Conservation (phyloP, 2,329 filamentous ascomycete species). For the Fusarium tjaetaba region DNA sequence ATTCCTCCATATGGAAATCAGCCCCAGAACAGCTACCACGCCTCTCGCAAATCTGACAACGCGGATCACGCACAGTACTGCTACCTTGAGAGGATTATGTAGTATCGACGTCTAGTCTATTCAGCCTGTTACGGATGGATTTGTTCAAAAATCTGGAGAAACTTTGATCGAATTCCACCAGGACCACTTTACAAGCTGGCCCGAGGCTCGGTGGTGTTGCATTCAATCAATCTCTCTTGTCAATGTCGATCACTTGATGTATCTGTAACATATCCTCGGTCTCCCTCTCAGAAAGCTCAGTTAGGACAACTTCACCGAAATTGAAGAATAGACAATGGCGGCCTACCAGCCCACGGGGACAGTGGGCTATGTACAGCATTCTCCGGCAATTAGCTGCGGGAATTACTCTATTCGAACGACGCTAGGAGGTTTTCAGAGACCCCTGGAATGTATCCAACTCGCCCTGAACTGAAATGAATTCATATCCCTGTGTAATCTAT, state of each 20-base stretch:
- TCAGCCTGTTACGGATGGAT: constrained; percentile 1
- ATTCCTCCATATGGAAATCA: not conserved
- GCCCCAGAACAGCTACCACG: not conserved
- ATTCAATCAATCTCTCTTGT: not conserved
- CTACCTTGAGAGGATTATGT: not conserved
- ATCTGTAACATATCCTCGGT: not conserved
- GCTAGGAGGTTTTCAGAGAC: constrained; percentile 5
- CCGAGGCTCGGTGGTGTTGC: constrained; percentile 6
- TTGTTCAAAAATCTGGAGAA: constrained; percentile 24
- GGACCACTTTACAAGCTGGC: not conserved
- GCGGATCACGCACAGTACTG: not conserved
- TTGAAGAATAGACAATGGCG: not conserved
- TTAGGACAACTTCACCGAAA: constrained; percentile 10
- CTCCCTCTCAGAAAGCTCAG: not conserved
- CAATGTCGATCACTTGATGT: constrained; percentile 17
- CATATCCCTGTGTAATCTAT: constrained; percentile 19
- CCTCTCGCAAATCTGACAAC: constrained; percentile 16
- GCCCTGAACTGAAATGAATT: constrained; percentile 34
- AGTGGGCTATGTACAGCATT: not conserved
- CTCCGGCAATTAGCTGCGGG: constrained; percentile 19
- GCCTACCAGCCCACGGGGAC: not conserved
- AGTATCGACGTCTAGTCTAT: not conserved
- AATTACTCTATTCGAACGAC: constrained; percentile 3
- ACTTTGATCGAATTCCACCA: constrained; percentile 8
- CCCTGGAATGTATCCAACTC: constrained; percentile 20